Conservation (phyloP, 2,329 filamentous ascomycete genomes). For the Curvularia sp. region DNA sequence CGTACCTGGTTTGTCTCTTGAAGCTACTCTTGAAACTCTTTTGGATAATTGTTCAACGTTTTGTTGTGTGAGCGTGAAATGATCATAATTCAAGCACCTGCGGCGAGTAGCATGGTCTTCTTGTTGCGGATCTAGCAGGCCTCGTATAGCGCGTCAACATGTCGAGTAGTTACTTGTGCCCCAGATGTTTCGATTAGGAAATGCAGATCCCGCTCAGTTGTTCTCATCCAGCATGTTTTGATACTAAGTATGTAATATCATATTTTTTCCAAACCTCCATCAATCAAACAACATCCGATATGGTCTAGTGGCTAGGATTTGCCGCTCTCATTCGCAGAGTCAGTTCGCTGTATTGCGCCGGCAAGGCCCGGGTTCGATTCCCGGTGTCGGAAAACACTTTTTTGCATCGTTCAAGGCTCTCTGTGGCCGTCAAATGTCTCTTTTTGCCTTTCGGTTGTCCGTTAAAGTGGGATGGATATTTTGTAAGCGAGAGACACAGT, state of each 20-base stretch:
- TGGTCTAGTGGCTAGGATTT: conserved; percentile 26
- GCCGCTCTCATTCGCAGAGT: conserved; percentile 22
- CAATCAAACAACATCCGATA: conserved; percentile 19
- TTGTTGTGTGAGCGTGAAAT: no score
- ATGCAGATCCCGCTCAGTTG: not conserved
- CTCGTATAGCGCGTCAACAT: not conserved
- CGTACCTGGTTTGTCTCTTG: no score
- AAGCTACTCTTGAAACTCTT: no score
- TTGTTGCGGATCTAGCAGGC: not conserved
- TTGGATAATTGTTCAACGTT: no score
- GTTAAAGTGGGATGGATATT: not conserved
- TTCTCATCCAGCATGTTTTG: not conserved
- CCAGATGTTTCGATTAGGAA: no score
- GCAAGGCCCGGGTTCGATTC: conserved; percentile 25
- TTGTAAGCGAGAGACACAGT: no score
- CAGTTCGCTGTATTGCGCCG: conserved; percentile 20
- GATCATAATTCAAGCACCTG: not conserved
- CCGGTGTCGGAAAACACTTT: conserved; percentile 16
- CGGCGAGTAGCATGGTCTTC: not conserved
- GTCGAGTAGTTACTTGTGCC: not conserved
- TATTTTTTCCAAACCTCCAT: not conserved
- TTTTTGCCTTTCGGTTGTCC: not conserved
- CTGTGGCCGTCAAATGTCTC: not conserved
- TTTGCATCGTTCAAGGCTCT: not conserved
- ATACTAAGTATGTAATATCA: not conserved